phyloP scores from a whole-genome alignment of 805 yeast genomes.

The Monosporozyma servazzii region DNA sequence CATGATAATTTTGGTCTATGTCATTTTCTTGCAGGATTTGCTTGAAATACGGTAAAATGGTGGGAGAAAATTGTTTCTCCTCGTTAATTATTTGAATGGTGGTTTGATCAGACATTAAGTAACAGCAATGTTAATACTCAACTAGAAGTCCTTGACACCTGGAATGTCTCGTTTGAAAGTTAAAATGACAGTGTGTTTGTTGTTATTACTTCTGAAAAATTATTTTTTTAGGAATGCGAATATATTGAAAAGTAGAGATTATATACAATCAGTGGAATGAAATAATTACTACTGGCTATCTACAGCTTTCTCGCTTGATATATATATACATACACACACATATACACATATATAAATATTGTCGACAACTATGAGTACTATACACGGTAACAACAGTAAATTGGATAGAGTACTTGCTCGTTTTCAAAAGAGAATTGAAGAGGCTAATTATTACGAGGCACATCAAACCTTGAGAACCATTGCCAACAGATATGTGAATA shows the following conservation, averaged over 20 bases:
- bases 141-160: neutral
- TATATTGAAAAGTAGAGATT: no score
- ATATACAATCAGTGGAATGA: no score
- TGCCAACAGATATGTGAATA: constrained; percentile 70
- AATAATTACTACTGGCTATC: no score
- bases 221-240: no score
- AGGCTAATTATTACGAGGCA: constrained; percentile 84
- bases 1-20: constrained; percentile 69
- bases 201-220: no score
- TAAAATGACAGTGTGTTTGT: no score
- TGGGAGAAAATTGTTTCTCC: constrained; percentile 36
- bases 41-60: constrained; percentile 16
- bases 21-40: constrained; percentile 22
- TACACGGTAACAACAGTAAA: neutral
- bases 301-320: no score
- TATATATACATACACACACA: no score
- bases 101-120: constrained; percentile 2
- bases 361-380: neutral
- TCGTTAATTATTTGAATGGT: constrained; percentile 49
- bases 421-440: constrained; percentile 57
- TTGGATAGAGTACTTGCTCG: constrained; percentile 34
- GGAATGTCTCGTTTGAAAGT: no score
- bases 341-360: neutral
- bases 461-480: constrained; percentile 91
- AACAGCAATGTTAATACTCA: neutral